These are phyloP conservation scores for Teunomyces panamensis DNA, from an alignment of 805 yeast genomes.

Conservation along the genomic window DNA sequence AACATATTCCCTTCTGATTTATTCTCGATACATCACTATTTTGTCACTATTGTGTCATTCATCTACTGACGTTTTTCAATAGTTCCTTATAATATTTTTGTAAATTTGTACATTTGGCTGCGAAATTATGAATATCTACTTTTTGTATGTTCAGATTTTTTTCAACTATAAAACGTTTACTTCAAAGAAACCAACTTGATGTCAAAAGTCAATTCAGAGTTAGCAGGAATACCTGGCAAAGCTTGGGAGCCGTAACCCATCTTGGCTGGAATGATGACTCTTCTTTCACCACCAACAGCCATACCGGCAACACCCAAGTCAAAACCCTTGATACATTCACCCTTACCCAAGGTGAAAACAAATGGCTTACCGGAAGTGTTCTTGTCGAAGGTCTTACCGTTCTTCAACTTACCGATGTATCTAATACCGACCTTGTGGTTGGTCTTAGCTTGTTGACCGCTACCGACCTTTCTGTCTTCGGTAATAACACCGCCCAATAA, in stretches of 20 bases:
- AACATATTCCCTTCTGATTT: too few relatives aligned
- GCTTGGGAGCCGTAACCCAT: constrained; percentile 95
- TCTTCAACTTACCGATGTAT: constrained; percentile 95
- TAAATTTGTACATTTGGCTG: not conserved
- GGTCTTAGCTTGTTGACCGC: constrained; percentile 82
- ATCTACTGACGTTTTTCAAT: too few relatives aligned
- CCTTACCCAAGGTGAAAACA: constrained; percentile 85
- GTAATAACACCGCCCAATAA: constrained; percentile 89
- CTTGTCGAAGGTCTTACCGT: constrained; percentile 95
- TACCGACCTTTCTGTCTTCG: constrained; percentile 90
- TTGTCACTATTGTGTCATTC: too few relatives aligned
- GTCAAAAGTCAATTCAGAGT: constrained; percentile 94
- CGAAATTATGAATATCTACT: not conserved
- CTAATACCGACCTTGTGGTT: constrained; percentile 94
- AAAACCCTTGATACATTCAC: constrained; percentile 98
- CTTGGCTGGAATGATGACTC: constrained; percentile 92
- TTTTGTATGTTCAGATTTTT: not conserved
- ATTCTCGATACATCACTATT: too few relatives aligned
- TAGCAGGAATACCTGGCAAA: constrained; percentile 96
- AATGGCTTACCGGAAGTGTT: constrained; percentile 98
- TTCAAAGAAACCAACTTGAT: constrained; percentile 89
- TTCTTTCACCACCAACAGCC: constrained; percentile 98
- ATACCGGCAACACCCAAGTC: constrained; percentile 98
- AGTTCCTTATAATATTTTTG: not conserved
- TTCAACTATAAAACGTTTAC: constrained; percentile 32